These are phyloP conservation scores for Isoetes engelmannii DNA, from an alignment of 83 land plant species.

Conservation along the genomic window DNA sequence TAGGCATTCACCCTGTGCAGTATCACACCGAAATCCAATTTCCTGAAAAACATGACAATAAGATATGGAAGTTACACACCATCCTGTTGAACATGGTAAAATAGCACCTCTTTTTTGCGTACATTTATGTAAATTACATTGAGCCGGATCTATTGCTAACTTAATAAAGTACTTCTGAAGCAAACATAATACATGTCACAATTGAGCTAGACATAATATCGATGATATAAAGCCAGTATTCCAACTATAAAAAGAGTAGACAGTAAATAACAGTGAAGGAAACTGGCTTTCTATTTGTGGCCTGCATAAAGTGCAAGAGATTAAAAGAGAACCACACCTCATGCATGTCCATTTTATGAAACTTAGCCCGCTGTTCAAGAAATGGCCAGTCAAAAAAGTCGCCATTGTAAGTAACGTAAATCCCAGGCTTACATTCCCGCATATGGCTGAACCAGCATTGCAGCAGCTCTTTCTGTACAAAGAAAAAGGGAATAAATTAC, in stretches of 20 bases:
- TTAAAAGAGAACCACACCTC: slow-evolving; percentile 49
- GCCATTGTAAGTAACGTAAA: slow-evolving; percentile 96
- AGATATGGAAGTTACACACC: no score
- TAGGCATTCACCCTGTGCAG: slow-evolving; percentile 85
- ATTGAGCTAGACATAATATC: not conserved
- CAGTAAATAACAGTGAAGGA: slow-evolving; percentile 1
- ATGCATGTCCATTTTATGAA: slow-evolving; percentile 78
- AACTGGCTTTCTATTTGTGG: not conserved
- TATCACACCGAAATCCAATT: slow-evolving; percentile 80
- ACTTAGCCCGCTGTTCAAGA: slow-evolving; percentile 64
- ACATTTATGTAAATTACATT: no score
- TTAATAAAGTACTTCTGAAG: no score
- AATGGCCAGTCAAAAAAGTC: slow-evolving; percentile 99
- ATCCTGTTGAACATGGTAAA: no score
- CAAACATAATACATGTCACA: not conserved
- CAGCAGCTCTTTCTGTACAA: slow-evolving; percentile 66
- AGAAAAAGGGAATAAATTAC: not conserved
- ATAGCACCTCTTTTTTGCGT: no score
- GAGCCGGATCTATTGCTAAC: no score
- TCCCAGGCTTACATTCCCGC: slow-evolving; percentile 89
- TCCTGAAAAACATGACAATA: slow-evolving; percentile 43
- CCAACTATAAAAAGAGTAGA: not conserved
- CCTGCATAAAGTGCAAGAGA: not conserved
- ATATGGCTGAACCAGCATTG: slow-evolving; percentile 77
- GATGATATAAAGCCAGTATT: no score